Base-by-base conservation (phyloP, 1,284 basidiomycete species). In the Sutorius eximius region DNA sequence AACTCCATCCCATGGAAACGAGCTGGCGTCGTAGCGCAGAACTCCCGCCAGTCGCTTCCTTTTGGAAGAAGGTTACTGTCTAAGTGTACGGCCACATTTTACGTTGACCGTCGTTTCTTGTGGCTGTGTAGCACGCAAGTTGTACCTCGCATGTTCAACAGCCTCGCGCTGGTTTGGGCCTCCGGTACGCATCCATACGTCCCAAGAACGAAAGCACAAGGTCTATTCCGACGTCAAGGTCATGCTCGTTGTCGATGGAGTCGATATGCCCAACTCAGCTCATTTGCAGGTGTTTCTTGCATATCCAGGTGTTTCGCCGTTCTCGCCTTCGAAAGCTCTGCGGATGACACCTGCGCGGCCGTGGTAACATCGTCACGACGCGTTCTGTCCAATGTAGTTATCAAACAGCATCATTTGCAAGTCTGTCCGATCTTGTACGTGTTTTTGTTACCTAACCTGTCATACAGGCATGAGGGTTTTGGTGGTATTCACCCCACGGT, bases 401-500 rank as follows among this genome's bases (percentile, higher is more conserved):
- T 47, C n/a, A 47, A 47, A 24, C 45, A 47, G 8, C 45, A 47
- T 12, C 22, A 47, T n/a, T 10, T 47, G 45, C n/a, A 47, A 45
- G 45, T 27, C 11, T 6, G 10, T 45, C 38, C 5, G 15, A 5
- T 45, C 24, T 27, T 12, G 38, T 27, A 11, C 12, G 12, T 27
- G 12, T 45, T 27, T 18, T 1, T 24, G n/a, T 18, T 45, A 13
- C n/a, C 24, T 47, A 2, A 24, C 16, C 7, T 20, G 27, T 34
- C 36, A 33, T 7, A 15, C 52, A 89, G 87, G 51, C 85, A 90
- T 65, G 80, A 85, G 68, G 63, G 67, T 33, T 87, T 78, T 64
- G 89, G 91, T 1, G 95, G 95, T 1, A 97, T 97, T 58, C 85
- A 95, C 61, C 93, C 94, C 0, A 79, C 82, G 32, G 77, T 79